A percentile compares a stretch with the other conserved stretches of the same genome.
Evolutionary conservation across 306 rosid genomes (phyloP).

Genomic region (Prunus dulcis): DNA sequence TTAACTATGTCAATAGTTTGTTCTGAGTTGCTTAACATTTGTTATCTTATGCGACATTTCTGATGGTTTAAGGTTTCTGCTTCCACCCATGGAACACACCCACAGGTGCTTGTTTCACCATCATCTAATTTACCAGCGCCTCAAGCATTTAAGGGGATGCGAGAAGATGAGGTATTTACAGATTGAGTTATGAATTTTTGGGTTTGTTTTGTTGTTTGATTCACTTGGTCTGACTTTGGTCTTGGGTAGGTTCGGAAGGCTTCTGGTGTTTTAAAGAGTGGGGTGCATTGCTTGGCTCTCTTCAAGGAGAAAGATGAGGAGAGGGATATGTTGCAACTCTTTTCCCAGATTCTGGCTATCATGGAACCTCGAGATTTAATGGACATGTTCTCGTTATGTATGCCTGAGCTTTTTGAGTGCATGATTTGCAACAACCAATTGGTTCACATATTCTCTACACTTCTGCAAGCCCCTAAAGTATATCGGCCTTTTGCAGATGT

Average conservation of each 20-base stretch:
- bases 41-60: slow-evolving; percentile 30
- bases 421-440: slow-evolving; percentile 88
- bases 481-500: slow-evolving; percentile 90
- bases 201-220: slow-evolving; percentile 20
- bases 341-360: slow-evolving; percentile 90
- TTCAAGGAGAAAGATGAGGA: slow-evolving; percentile 99
- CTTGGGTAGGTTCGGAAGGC: slow-evolving; percentile 82
- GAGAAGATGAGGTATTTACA: slow-evolving; percentile 89
- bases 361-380: slow-evolving; percentile 99
- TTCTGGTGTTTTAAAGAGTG: slow-evolving; percentile 93
- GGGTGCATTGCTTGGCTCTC: slow-evolving; percentile 94
- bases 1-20: slow-evolving; percentile 13
- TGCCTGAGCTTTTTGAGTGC: slow-evolving; percentile 98
- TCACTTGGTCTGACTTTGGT: slow-evolving; percentile 24
- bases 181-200: slow-evolving; percentile 18
- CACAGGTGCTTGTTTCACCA: slow-evolving; percentile 74
- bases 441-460: slow-evolving; percentile 91
- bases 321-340: slow-evolving; percentile 91
- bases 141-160: slow-evolving; percentile 89
- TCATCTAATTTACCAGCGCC: slow-evolving; percentile 70
- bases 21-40: slow-evolving; percentile 23
- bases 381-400: slow-evolving; percentile 99
- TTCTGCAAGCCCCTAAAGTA: slow-evolving; percentile 76
- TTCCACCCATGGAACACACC: slow-evolving; percentile 44
- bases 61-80: slow-evolving; percentile 51